phyloP scores from a whole-genome alignment of 768 basidiomycete species.

The Serendipita indica region DNA sequence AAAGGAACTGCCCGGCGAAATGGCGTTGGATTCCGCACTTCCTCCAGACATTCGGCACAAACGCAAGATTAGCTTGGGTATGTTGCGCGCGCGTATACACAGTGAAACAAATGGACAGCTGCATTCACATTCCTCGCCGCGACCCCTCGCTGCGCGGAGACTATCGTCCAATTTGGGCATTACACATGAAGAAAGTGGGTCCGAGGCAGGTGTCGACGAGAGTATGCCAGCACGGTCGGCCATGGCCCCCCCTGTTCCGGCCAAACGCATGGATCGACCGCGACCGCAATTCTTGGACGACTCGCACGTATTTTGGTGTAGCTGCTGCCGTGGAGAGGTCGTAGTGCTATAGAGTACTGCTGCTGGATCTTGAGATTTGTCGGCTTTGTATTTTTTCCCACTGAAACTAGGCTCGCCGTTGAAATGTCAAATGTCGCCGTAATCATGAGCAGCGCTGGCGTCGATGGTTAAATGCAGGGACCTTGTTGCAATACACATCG shows the following conservation, averaged over 20 bases:
- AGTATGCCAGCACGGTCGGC: conserved; percentile 25
- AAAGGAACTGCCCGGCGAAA: conserved; percentile 28
- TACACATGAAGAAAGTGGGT: conserved; percentile 27
- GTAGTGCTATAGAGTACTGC: conserved; percentile 42
- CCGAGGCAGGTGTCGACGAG: conserved; percentile 33
- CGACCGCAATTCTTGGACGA: conserved; percentile 75
- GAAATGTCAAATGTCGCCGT: background rate
- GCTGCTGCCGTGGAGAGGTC: conserved; percentile 65
- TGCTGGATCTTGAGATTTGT: background rate
- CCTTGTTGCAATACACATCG: background rate
- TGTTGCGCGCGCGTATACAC: conserved; percentile 84
- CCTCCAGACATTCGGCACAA: conserved; percentile 68
- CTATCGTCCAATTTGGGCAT: background rate
- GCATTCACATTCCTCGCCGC: conserved; percentile 8
- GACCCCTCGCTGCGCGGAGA: conserved; percentile 23
- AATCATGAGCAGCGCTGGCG: background rate
- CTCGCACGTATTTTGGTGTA: conserved; percentile 82
- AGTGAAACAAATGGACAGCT: conserved; percentile 39
- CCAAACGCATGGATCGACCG: conserved; percentile 16
- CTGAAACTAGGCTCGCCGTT: background rate
- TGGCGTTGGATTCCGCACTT: conserved; percentile 53
- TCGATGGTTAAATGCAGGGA: background rate
- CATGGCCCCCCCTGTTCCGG: background rate
- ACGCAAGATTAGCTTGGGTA: conserved; percentile 67
- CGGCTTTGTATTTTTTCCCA: no score